Evolutionary conservation across 2,329 filamentous ascomycete genomes (phyloP).

Genomic region (Xylaria digitata): DNA sequence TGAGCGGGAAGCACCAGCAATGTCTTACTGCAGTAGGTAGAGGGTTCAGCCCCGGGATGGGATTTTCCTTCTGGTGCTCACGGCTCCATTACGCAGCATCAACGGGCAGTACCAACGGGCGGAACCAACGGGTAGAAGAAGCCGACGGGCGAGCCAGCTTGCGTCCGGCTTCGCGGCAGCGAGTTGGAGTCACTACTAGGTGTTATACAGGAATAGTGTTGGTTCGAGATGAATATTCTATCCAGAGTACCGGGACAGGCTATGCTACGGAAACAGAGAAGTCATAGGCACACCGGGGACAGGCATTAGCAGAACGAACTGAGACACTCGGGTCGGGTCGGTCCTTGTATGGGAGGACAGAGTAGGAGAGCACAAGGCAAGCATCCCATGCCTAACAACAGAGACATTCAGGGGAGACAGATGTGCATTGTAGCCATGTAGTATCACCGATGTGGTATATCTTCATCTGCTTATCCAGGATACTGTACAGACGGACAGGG

Average conservation of each 20-base stretch:
- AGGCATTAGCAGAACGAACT: constrained; percentile 1
- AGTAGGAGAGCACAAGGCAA: constrained; percentile 7
- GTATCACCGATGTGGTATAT: constrained; percentile 25
- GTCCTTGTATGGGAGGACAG: background rate
- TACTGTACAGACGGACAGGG: background rate
- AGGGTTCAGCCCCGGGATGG: constrained; percentile 8
- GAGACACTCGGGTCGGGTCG: constrained; percentile 9
- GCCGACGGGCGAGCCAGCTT: constrained; percentile 21
- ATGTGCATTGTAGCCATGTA: constrained; percentile 16
- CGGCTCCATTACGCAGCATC: constrained; percentile 13
- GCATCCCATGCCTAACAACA: constrained; percentile 21
- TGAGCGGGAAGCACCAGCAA: constrained; percentile 34
- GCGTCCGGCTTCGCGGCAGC: constrained; percentile 16
- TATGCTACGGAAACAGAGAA: constrained; percentile 10
- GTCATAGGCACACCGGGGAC: constrained; percentile 9
- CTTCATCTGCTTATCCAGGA: background rate
- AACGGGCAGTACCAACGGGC: constrained; percentile 15
- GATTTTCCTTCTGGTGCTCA: background rate
- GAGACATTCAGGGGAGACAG: constrained; percentile 20
- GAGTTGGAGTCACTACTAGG: constrained; percentile 6
- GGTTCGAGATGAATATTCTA: constrained; percentile 20
- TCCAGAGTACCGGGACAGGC: constrained; percentile 27
- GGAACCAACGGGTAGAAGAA: constrained; percentile 16
- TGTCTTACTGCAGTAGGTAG: constrained; percentile 25
- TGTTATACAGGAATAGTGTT: constrained; percentile 19